These are phyloP conservation scores for Diutina siamensis DNA, from an alignment of 1,139 yeast species.

Conservation along the genomic window DNA sequence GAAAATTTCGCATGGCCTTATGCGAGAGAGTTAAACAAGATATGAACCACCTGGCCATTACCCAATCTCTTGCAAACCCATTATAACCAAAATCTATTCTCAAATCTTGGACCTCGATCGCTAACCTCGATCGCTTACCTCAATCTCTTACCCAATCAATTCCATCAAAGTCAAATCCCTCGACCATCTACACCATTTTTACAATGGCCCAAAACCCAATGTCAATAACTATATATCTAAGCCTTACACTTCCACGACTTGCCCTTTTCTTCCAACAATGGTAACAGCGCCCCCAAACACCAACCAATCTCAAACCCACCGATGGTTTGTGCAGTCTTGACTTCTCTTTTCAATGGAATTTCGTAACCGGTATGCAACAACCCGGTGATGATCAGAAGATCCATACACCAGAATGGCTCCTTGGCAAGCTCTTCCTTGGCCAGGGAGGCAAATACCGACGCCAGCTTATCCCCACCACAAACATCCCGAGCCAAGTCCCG, in stretches of 20 bases:
- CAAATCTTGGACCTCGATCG: no score
- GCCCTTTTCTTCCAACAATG: constrained; percentile 53
- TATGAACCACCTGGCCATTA: no score
- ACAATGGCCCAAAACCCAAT: no score
- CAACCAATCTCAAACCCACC: constrained; percentile 89
- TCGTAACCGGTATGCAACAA: constrained; percentile 92
- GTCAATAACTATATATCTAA: no score
- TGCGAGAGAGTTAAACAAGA: no score
- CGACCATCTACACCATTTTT: no score
- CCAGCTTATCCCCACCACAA: constrained; percentile 64
- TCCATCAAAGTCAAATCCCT: no score
- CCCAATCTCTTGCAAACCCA: no score
- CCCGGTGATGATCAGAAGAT: constrained; percentile 80
- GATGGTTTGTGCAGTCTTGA: constrained; percentile 83
- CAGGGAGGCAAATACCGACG: constrained; percentile 46
- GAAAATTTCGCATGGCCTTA: no score
- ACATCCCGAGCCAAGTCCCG: constrained; percentile 72
- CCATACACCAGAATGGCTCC: constrained; percentile 93
- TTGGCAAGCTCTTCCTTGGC: constrained; percentile 53
- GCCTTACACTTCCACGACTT: constrained; percentile 56
- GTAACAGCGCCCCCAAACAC: constrained; percentile 97
- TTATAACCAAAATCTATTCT: no score
- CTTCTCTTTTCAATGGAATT: constrained; percentile 80
- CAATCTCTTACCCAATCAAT: no score
- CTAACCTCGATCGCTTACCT: no score